These are phyloP conservation scores for Cryptococcus neoformans DNA, from an alignment of 1,284 basidiomycete genomes.

Conservation along the genomic window DNA sequence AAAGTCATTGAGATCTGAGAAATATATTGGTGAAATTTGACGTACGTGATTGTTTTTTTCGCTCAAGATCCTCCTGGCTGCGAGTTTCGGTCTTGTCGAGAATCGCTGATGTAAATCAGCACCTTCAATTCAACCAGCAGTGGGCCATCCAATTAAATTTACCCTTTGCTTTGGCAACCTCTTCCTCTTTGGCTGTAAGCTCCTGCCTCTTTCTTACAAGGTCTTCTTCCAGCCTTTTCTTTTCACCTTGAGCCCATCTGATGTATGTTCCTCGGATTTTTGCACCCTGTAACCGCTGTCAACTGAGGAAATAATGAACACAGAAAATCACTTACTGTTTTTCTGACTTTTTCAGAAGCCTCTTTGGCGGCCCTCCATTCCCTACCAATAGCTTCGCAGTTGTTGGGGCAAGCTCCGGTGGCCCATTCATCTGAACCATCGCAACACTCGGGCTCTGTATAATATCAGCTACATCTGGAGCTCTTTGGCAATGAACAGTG, in stretches of 20 bases:
- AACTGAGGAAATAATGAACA: not conserved
- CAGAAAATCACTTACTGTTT: conserved; percentile 60
- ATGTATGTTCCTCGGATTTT: conserved; percentile 91
- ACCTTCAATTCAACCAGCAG: not conserved
- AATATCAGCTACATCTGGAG: not conserved
- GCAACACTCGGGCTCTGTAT: conserved; percentile 83
- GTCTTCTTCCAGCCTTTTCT: conserved; percentile 66
- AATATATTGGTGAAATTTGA: conserved; percentile 9
- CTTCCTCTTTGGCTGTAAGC: conserved; percentile 60
- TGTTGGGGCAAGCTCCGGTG: conserved; percentile 70
- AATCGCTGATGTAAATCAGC: conserved; percentile 10
- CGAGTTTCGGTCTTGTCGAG: conserved; percentile 33
- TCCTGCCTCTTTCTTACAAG: conserved; percentile 59
- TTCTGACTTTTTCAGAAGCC: conserved; percentile 70
- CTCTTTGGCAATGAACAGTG: not conserved
- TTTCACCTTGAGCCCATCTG: conserved; percentile 79
- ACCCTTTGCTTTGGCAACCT: conserved; percentile 45
- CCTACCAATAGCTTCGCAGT: conserved; percentile 72
- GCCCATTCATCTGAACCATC: conserved; percentile 89
- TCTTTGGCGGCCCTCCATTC: conserved; percentile 64
- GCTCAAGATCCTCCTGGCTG: conserved; percentile 57
- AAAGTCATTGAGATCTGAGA: not conserved
- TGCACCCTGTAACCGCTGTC: conserved; percentile 60
- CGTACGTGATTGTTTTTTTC: conserved; percentile 81
- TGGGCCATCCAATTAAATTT: not conserved